phyloP scores from a whole-genome alignment of 495 filamentous ascomycete genomes.

The Pseudoneurospora amorphoporcata region DNA sequence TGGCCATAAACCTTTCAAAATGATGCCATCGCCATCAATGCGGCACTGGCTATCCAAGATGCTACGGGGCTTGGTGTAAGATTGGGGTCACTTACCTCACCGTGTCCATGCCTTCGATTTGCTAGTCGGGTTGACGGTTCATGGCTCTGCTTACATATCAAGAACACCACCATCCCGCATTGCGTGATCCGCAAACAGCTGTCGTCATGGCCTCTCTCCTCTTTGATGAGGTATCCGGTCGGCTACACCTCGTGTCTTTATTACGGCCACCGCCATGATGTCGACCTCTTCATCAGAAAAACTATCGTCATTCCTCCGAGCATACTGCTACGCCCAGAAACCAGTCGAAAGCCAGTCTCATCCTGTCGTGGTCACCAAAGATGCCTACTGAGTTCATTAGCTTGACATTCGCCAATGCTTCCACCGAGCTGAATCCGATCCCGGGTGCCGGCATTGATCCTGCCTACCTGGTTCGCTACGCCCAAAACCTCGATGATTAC shows the following conservation, averaged over 20 bases:
- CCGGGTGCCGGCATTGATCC: conserved; percentile 36
- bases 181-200: background rate
- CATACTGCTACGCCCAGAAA: background rate
- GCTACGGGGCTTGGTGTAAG: background rate
- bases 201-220: background rate
- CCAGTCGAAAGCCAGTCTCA: background rate
- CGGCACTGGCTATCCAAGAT: background rate
- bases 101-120: background rate
- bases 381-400: conserved; percentile 49
- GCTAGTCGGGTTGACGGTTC: background rate
- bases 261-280: background rate
- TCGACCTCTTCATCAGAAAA: background rate
- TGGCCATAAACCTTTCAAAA: background rate
- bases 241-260: background rate
- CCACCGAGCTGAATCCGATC: conserved; percentile 41
- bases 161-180: background rate
- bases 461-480: conserved; percentile 38
- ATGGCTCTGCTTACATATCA: background rate
- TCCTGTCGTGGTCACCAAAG: background rate
- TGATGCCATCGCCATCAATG: background rate
- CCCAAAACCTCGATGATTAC: conserved; percentile 41
- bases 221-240: background rate
- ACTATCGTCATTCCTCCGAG: background rate
- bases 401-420: conserved; percentile 39
- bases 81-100: background rate